These are phyloP conservation scores for Rhizophlyctis rosea DNA, from an alignment of 192 early-diverging fungal species.

Conservation along the genomic window DNA sequence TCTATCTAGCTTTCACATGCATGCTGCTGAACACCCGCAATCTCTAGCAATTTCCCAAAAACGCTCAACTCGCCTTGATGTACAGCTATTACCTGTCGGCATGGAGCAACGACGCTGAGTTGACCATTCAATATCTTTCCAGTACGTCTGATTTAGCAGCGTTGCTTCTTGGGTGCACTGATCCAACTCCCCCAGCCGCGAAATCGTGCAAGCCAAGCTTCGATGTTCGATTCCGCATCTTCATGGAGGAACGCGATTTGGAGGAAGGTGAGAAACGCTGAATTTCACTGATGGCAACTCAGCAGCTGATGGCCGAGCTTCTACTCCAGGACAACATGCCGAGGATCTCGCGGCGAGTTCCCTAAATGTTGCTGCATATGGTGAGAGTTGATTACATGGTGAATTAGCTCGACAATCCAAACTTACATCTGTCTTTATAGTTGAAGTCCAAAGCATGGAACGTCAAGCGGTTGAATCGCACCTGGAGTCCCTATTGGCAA, in stretches of 20 bases:
- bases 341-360: constrained; percentile 5
- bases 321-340: neutral
- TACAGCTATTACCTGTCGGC: constrained; percentile 9
- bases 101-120: constrained; percentile 8
- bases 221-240: constrained; percentile 11
- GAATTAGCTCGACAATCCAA: too few species aligned
- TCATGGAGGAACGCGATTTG: constrained; percentile 6
- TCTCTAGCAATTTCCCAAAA: constrained; percentile 13
- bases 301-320: neutral
- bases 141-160: too few species aligned
- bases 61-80: constrained; percentile 11
- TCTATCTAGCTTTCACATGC: neutral
- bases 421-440: too few species aligned
- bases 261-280: neutral
- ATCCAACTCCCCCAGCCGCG: neutral
- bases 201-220: neutral
- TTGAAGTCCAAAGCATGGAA: constrained; percentile 8
- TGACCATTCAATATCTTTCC: too few species aligned
- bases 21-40: too few species aligned
- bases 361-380: constrained; percentile 11
- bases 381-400: constrained; percentile 1
- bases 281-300: too few species aligned
- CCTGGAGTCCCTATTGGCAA: constrained; percentile 3
- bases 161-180: too few species aligned
- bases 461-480: constrained; percentile 4